Base-by-base conservation (phyloP, 495 filamentous ascomycete species). In the Trichocladium uniseriatum region DNA sequence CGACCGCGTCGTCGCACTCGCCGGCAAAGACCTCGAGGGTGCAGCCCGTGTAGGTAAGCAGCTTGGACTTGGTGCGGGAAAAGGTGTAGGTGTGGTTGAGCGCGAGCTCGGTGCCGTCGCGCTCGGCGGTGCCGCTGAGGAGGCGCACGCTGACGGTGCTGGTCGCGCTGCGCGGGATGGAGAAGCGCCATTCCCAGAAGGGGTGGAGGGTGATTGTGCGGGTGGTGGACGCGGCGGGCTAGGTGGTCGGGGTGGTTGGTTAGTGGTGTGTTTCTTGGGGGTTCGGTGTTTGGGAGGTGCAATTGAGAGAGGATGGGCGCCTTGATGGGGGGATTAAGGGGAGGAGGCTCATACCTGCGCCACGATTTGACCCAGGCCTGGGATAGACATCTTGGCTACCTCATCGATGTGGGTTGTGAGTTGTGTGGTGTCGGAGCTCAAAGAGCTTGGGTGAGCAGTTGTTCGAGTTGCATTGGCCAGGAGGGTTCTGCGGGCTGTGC, bases 31-130 rank as follows among this genome's bases (percentile, higher is more conserved):
- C 72, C 63, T 95, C 87, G 46, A 99, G 64, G 10, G 73, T 79
- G 58, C 89, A 95, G 50, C 94, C 94, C 63, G 90, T 79, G 82
- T 85, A 94, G 36, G 89, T 94, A 67, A 82, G 90, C 52, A 99
- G 83, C 20, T 89, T 87, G 29, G 85, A 82, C 66, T 94, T 94
- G 31, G 78, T 81, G 36, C 87, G 86, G 27, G 75, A 74, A 67
- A 99, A 94, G 35, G 78, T 82, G 74, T 97, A 97, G 1, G 75
- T 73, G 46, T 84, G 81, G 49, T 82, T 84, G 11, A 79, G 76
- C 11, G 89, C 88, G 47, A 99, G 84, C 68, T 97, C 90, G 41
- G 89, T 92, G 62, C 94, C 94, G 69, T 97, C 95, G 59, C 94
- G 79, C 72, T 99, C 92, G 35, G 94, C 94, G 11, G 81, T 88